Evolutionary conservation across 2,329 filamentous ascomycete species (phyloP), one percentile per base, ranked within the genome.

Genomic region (Lachnellula subtilissima): DNA sequence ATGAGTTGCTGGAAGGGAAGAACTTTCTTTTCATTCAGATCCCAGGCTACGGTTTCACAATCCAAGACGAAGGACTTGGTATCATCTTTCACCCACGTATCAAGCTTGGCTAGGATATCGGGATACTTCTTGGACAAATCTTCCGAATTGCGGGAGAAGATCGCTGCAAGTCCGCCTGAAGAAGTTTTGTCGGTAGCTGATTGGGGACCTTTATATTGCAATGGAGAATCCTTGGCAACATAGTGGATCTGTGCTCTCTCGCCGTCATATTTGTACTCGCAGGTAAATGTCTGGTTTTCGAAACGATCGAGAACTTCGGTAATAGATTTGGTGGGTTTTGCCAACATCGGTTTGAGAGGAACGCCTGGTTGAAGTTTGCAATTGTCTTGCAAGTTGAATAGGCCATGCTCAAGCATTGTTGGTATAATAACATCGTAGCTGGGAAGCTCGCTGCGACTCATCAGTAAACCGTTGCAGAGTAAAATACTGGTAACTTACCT

Each of bases 181-280:
- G 55, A 46, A 4, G 59, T 78, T 65, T 90, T 88, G 42, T 85
- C 79, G 7, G 83, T 83, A 5, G 82, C 74, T 11, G 78, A 75
- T 0, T 81, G 75, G 37, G 83, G 78, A 48, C 87, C 81, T 55
- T 82, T 81, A 63, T 90, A 87, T 53, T 91, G 80, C 57, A 88
- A 76, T 2, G 84, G 77, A 9, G 89, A 82, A 59, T 93, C 88
- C 60, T 91, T 89, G 4, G 92, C 87, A 35, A 97, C 91, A 64
- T 96, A 99, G 71, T 99, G 94, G 50, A 99, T 97, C 70, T 99
- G 94, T n/a, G 94, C 94, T 69, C 94, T 82, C 73, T 99, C 94
- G 49, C 94, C 94, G 67, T 99, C 94, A 69, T 99, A 99, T 73
- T 99, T 99, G 79, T 96, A 99, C 71, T 99, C 94, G 74, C 94